Base-by-base conservation (phyloP, 1,139 yeast species). In the Tardiomyces digboiensis region DNA sequence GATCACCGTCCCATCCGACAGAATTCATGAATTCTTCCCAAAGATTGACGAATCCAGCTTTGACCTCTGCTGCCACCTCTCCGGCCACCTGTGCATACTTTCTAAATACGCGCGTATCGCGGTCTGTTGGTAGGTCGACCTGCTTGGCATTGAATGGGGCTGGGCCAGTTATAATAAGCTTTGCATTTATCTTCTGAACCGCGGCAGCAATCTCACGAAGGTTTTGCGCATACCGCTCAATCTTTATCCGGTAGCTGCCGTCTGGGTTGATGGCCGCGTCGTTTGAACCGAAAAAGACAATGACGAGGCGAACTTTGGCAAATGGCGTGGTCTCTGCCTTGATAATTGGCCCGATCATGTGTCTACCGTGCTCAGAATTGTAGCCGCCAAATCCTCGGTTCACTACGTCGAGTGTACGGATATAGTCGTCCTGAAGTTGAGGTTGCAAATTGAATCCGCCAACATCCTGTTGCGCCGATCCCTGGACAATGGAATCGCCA, bases 231-330 rank as follows among this genome's bases (percentile, higher is more conserved):
- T 65, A 84, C 46, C 73, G 66, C 0, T 64, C 71, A 8, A 79
- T 40, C 1, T 75, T 71, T 1, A 82, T 85, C 19, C 67, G 66
- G 57, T 83, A 94, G 5, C 63, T 22, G 18, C 39, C 58, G 29
- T 70, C 71, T 2, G 62, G 64, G 2, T 67, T 53, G 5, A 22
- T 19, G 67, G 67, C 48, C 0, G 86, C 78, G 58, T 86, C 95
- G 55, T 86, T 86, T 10, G 93, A 74, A 1, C 95, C 95, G 53
- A 83, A 76, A 60, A 81, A 84, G 2, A 86, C 64, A 0, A 79
- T 73, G 49, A 75, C 70, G 26, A 82, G 52, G n/a, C 55, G 59
- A 21, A 71, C 58, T 44, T 61, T 60, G 29, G 54, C 14, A 22
- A 26, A 18, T 3, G 4, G 10, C n/a, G 41, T 21, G 8, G 7